A percentile compares a stretch with the other conserved stretches of the same genome.
Evolutionary conservation across 2,329 filamentous ascomycete species (phyloP).

Genomic region (Colletotrichum sansevieriae): DNA sequence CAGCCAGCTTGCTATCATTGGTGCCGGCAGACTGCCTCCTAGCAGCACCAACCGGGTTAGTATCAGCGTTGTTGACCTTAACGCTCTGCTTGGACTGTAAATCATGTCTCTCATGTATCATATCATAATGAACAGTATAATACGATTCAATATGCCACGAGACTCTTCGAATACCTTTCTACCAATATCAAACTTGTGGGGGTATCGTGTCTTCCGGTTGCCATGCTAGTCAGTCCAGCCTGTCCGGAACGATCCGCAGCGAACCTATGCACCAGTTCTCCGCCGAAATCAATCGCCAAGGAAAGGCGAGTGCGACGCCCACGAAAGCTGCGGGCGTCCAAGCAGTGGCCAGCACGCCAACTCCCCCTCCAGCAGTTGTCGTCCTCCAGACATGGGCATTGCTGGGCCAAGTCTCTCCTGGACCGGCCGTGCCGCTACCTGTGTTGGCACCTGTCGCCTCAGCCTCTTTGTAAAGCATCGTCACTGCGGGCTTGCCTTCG

Average conservation of each 20-base stretch:
- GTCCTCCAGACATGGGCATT: slow-evolving; percentile 2
- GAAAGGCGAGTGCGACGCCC: slow-evolving; percentile 7
- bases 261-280: neutral
- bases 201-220: neutral
- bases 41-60: slow-evolving; percentile 59
- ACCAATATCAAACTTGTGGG: neutral
- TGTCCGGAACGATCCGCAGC: no score
- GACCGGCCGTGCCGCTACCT: neutral
- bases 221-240: no score
- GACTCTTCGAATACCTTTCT: neutral
- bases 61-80: slow-evolving; percentile 51
- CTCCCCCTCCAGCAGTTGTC: neutral
- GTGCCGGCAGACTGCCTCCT: slow-evolving; percentile 59
- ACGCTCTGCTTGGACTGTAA: slow-evolving; percentile 39
- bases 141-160: neutral
- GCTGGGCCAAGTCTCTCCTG: slow-evolving; percentile 3
- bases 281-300: neutral
- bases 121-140: neutral
- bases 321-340: slow-evolving; percentile 21
- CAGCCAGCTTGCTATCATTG: slow-evolving; percentile 56
- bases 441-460: neutral
- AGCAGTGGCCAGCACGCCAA: neutral
- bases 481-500: neutral
- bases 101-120: neutral
- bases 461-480: neutral